Evolutionary conservation across 2,329 filamentous ascomycete species (phyloP).

Genomic region (Ophiosphaerella narmari): DNA sequence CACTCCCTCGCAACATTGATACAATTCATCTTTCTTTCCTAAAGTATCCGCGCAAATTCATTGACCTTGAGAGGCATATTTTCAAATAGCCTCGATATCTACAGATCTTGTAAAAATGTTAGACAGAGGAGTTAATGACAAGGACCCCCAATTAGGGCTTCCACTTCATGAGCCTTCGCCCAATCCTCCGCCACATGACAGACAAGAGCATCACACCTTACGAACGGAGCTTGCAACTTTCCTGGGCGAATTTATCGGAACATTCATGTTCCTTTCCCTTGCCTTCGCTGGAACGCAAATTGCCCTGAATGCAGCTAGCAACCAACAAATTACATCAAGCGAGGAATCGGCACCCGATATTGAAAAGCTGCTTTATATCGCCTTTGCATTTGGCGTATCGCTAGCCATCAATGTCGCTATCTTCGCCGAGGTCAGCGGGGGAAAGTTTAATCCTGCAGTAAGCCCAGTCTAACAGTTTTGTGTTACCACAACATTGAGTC

Average conservation of each 20-base stretch:
- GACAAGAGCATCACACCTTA: slow-evolving; percentile 5
- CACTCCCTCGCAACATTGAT: too few relatives aligned
- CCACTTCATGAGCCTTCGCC: slow-evolving; percentile 20
- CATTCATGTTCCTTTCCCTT: slow-evolving; percentile 51
- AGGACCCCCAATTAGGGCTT: slow-evolving; percentile 4
- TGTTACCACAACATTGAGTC: slow-evolving; percentile 27
- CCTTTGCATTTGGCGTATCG: slow-evolving; percentile 40
- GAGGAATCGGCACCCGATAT: slow-evolving; percentile 16
- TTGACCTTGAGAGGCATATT: too few relatives aligned
- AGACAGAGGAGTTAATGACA: slow-evolving; percentile 5
- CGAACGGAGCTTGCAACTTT: slow-evolving; percentile 29
- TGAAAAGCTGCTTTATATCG: slow-evolving; percentile 43
- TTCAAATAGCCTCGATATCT: too few relatives aligned
- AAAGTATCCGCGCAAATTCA: too few relatives aligned
- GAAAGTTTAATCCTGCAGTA: slow-evolving; percentile 37
- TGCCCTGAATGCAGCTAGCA: slow-evolving; percentile 49
- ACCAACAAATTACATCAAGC: slow-evolving; percentile 31
- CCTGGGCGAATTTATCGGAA: slow-evolving; percentile 52
- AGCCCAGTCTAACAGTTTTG: slow-evolving; percentile 17
- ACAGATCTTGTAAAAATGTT: slow-evolving; percentile 9
- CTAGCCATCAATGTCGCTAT: slow-evolving; percentile 44
- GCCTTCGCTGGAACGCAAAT: slow-evolving; percentile 50
- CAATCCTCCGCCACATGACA: slow-evolving; percentile 7
- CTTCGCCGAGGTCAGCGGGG: slow-evolving; percentile 44
- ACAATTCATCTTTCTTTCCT: too few relatives aligned